Evolutionary conservation across 2,329 filamentous ascomycete genomes (phyloP), one percentile per base, ranked within the genome.

Genomic region (Grosmannia clavigera): DNA sequence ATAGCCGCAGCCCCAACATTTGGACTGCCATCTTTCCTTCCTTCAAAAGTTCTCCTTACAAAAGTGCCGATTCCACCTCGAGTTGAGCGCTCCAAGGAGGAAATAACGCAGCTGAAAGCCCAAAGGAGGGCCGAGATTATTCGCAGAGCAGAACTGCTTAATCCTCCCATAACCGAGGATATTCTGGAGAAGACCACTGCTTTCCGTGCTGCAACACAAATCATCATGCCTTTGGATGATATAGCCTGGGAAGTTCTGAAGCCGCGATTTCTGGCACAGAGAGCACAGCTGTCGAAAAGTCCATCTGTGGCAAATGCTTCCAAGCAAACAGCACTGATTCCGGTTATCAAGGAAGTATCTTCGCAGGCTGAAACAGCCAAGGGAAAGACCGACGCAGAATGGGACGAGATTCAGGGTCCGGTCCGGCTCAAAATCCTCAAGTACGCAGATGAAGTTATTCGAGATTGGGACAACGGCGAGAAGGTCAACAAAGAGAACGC

Each of bases 141-240:
- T 70, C 79, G 80, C 58, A 81, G 87, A 33, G 88, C 86, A 67
- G 73, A 81, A 69, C 75, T 80, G 55, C 77, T 92, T 56, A 72
- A 84, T 38, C 87, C 87, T 31, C 85, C 88, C 1, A 74, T 92
- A 60, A 73, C 76, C 56, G 73, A 83, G 48, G 78, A 77, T 64
- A 76, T 88, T 51, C 75, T 92, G 61, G 79, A 79, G 60, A 84
- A 86, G 67, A 88, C 90, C 71, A 80, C 87, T 55, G 84, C 87
- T 1, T 92, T 90, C 70, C 82, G 86, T 67, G 86, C 86, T 46
- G 85, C 88, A 35, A 79, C 88, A 54, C 82, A 88, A 64, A 86
- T 90, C 46, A 81, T 81, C 11, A 78, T 81, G 29, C 84, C 85
- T 25, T 74, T 92, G 66, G 84, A 82, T 64, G 86, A 90, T 61